These are phyloP conservation scores for Floccularia luteovirens DNA, from an alignment of 768 basidiomycete species.

Conservation along the genomic window DNA sequence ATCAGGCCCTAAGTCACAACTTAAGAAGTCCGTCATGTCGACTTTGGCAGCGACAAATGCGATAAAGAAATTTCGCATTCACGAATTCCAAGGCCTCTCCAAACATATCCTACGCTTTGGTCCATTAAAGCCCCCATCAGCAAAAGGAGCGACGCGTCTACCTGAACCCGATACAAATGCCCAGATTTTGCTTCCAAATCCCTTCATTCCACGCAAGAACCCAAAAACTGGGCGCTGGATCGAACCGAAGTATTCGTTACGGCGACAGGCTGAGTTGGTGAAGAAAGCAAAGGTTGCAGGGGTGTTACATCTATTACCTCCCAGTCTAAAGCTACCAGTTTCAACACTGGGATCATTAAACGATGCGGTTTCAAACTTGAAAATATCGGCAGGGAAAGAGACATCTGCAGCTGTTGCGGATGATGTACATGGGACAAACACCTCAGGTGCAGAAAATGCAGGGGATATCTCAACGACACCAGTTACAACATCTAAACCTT, in stretches of 20 bases:
- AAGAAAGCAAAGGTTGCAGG: constrained; percentile 57
- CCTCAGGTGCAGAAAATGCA: background rate
- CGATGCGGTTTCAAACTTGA: background rate
- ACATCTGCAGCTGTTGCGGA: background rate
- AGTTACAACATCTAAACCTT: constrained; percentile 2
- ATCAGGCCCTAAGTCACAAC: too few relatives aligned
- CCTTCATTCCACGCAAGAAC: constrained; percentile 62
- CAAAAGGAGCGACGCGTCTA: too few relatives aligned
- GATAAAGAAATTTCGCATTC: constrained; percentile 35
- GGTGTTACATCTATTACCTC: constrained; percentile 55
- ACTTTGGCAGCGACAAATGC: constrained; percentile 16
- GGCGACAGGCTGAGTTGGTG: constrained; percentile 72
- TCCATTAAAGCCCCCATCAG: constrained; percentile 22
- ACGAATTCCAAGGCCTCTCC: constrained; percentile 14
- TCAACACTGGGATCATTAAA: background rate
- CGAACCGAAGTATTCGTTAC: constrained; percentile 62
- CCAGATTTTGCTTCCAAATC: too few relatives aligned
- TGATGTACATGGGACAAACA: background rate
- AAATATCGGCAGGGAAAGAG: background rate
- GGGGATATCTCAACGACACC: constrained; percentile 1
- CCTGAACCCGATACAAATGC: too few relatives aligned
- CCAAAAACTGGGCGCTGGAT: constrained; percentile 57
- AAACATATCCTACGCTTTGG: constrained; percentile 26
- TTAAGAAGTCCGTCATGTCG: constrained; percentile 2
- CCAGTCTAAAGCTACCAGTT: constrained; percentile 46